Percentiles rank a stretch among this genome's conserved stretches.
phyloP scores from a whole-genome alignment of 2,329 filamentous ascomycete species.

The Amylocarpus encephaloides region DNA sequence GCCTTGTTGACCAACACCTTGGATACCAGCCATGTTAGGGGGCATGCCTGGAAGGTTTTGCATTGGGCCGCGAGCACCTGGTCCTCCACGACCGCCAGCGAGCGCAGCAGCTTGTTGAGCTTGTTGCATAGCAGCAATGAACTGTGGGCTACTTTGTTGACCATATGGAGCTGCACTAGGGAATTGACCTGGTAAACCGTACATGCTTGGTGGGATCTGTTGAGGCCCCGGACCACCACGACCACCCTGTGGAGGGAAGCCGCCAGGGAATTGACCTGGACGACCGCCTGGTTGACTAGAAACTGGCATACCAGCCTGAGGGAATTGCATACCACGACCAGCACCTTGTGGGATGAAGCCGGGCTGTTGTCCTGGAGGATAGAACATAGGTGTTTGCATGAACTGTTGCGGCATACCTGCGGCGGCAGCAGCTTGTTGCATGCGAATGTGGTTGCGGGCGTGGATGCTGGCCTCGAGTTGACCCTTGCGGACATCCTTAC shows the following conservation, averaged over 20 bases:
- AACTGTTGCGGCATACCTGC: slow-evolving; percentile 82
- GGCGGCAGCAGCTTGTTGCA: slow-evolving; percentile 92
- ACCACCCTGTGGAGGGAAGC: slow-evolving; percentile 75
- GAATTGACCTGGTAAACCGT: slow-evolving; percentile 73
- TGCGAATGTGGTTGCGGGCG: slow-evolving; percentile 95
- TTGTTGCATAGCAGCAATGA: slow-evolving; percentile 78
- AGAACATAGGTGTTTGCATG: slow-evolving; percentile 90
- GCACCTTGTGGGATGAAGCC: slow-evolving; percentile 55
- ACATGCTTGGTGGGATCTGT: slow-evolving; percentile 82
- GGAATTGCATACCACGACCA: slow-evolving; percentile 62
- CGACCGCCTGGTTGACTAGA: slow-evolving; percentile 73
- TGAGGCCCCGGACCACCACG: slow-evolving; percentile 78
- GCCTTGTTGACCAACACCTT: slow-evolving; percentile 45
- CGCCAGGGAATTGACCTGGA: slow-evolving; percentile 76
- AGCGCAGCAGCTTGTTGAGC: slow-evolving; percentile 55
- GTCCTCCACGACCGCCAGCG: slow-evolving; percentile 35
- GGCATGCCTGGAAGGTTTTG: slow-evolving; percentile 65
- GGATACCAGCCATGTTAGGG: slow-evolving; percentile 57
- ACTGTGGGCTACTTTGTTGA: slow-evolving; percentile 73
- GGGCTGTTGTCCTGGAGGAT: slow-evolving; percentile 74
- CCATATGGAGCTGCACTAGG: slow-evolving; percentile 71
- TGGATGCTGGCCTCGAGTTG: slow-evolving; percentile 99
- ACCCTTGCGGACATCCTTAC: slow-evolving; percentile 99
- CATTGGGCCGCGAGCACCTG: slow-evolving; percentile 54
- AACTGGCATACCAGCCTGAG: slow-evolving; percentile 56